These are phyloP conservation scores for Verticillium klebahnii DNA, from an alignment of 2,329 filamentous ascomycete genomes.

Conservation along the genomic window DNA sequence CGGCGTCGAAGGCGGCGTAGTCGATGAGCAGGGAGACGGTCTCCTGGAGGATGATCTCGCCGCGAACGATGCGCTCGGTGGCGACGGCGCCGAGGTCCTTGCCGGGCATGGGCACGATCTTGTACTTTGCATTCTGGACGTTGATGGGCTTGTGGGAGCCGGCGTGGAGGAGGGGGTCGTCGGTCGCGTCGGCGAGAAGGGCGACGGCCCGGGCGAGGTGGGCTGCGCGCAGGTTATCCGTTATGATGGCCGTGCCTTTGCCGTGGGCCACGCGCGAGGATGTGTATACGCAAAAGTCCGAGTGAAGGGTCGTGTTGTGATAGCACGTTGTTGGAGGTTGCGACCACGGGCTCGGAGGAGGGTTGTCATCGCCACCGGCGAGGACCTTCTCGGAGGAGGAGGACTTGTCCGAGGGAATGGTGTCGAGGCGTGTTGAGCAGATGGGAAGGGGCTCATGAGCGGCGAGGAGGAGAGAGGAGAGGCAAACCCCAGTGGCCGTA, in stretches of 20 bases:
- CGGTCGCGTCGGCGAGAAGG: conserved; percentile 9
- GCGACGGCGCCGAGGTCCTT: conserved; percentile 41
- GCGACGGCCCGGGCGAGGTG: conserved; percentile 20
- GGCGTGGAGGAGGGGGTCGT: neutral
- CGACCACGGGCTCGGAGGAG: neutral
- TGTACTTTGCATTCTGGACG: conserved; percentile 17
- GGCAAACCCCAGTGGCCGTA: conserved; percentile 6
- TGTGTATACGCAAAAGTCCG: conserved; percentile 28
- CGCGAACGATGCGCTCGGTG: conserved; percentile 24
- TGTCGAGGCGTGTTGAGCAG: conserved; percentile 10
- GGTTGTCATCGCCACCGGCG: neutral
- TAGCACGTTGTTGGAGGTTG: conserved; percentile 6
- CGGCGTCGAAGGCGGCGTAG: conserved; percentile 28
- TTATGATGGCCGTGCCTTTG: conserved; percentile 33
- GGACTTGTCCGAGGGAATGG: neutral
- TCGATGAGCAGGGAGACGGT: conserved; percentile 33
- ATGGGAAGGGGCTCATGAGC: conserved; percentile 8
- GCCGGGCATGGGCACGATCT: conserved; percentile 29
- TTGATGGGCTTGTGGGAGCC: conserved; percentile 2
- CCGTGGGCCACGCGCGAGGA: conserved; percentile 26
- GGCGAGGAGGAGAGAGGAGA: conserved; percentile 11
- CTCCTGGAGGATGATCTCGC: conserved; percentile 32
- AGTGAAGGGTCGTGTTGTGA: conserved; percentile 7
- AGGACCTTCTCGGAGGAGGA: conserved; percentile 1
- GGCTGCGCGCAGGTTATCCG: conserved; percentile 24